Evolutionary conservation across 805 yeast genomes (phyloP), one percentile per base, ranked within the genome.

Genomic region (Gaillardinia entomophila): DNA sequence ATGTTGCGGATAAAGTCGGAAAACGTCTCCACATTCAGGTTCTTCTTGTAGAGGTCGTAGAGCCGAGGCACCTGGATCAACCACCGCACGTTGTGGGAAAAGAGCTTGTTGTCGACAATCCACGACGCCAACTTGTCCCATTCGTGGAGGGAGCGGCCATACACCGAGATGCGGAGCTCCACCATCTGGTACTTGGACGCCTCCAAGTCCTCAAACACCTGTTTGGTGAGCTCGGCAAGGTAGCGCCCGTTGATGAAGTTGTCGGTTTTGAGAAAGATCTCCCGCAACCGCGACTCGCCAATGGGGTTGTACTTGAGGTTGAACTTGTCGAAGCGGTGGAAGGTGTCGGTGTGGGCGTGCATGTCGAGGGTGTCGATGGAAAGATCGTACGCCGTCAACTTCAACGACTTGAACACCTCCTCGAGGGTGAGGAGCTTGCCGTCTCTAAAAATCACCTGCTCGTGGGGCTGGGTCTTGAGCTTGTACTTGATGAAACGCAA

Each of bases 281-380:
- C 98, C 60, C 99, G 78, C 57, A 92, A 66, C 57, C 99, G 80
- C 14, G 98, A 92, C 62, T 92, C 98, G 19, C 99, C 99, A 47
- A 92, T 82, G 14, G 99, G 99, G 54, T 92, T 92, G 64, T 92
- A 92, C 57, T 92, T 94, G 63, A 92, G 71, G 57, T 92, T 92
- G 72, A 92, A 92, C 62, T 92, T 92, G 61, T 92, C 99, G 53
- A 92, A 92, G 49, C 99, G 74, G 60, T 92, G 99, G 73, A 92
- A 92, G 1, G 97, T 84, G 51, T 92, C 99, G 43, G 89, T 84
- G 58, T 92, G 98, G 4, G 99, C 99, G 60, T 92, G 99, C 99
- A 92, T 92, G 60, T 92, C 99, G 45, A 92, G 71, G 2, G 98
- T 94, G 51, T 92, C 99, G 49, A 92, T 92, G 36, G 95, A 83